Evolutionary conservation across 208 protist genomes (phyloP).

Genomic region (Trypanosoma boissoni): DNA sequence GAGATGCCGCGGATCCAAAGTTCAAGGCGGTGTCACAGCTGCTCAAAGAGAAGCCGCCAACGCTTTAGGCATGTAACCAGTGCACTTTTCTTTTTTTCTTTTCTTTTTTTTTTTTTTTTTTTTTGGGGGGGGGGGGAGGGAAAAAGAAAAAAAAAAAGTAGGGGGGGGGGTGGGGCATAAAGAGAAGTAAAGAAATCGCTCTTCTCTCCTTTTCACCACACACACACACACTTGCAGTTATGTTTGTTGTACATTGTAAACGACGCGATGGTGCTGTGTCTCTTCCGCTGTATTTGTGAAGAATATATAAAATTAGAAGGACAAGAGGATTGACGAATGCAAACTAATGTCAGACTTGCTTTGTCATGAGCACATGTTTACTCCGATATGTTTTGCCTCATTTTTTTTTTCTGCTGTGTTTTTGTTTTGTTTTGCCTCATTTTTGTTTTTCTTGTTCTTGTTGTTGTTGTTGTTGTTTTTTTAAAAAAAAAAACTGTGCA

Average conservation of each 20-base stretch:
- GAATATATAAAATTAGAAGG: too few species aligned
- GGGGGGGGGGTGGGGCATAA: background rate
- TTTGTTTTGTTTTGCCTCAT: background rate
- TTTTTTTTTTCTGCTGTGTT: background rate
- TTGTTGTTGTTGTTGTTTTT: too few species aligned
- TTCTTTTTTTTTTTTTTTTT: conserved; percentile 12
- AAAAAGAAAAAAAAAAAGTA: conserved; percentile 9
- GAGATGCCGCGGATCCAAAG: conserved; percentile 11
- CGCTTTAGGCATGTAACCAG: background rate
- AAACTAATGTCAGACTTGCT: background rate
- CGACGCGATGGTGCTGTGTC: too few species aligned
- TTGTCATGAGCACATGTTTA: background rate
- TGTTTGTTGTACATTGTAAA: too few species aligned
- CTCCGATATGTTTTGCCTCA: background rate
- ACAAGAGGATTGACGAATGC: too few species aligned
- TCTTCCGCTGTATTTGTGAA: background rate
- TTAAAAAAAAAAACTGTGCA: too few species aligned
- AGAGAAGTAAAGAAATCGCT: too few species aligned
- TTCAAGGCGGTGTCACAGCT: conserved; percentile 1
- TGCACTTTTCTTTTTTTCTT: background rate
- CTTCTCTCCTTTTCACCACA: too few species aligned
- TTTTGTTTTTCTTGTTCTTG: background rate
- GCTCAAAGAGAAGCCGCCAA: conserved; percentile 8
- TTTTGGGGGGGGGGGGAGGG: background rate
- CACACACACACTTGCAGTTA: too few species aligned